Evolutionary conservation across 805 yeast genomes (phyloP), one percentile per base, ranked within the genome.

Genomic region (Starmerella geochares): DNA sequence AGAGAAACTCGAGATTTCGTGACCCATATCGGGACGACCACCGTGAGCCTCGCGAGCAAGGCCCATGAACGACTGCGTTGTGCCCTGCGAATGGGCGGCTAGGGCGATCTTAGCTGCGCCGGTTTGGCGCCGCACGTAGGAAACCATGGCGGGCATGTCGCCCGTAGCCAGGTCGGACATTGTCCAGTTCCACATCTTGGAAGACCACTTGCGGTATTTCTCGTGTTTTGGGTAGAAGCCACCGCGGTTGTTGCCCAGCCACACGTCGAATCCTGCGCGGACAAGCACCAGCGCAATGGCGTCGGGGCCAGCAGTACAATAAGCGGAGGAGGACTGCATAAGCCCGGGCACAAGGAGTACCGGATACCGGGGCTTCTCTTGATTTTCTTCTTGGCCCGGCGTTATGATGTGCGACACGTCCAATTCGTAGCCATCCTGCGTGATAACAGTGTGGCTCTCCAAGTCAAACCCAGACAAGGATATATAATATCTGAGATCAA

Each of bases 151-250:
- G 1, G 94, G 83, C 37, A 92, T 65, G 63, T 90, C 98, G 59
- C 70, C 77, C 50, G 72, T 71, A 0, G 88, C 90, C 80, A 92
- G 78, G 41, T 86, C 90, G n/a, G 73, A 66, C 46, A 92, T 74
- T 60, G 85, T 90, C 98, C 98, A 90, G 57, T 83, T 80, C 98
- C 98, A 90, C 78, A 83, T 83, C 46, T 70, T 60, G 1, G 71
- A 70, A 57, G 76, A 74, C 49, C 59, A 57, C 4, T 67, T 54
- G 32, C 70, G 67, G 54, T 70, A 72, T 50, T 65, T 65, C 52
- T 71, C 65, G 67, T 88, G 95, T 46, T 72, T 68, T 0, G 94
- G 84, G 35, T 75, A 70, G 62, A 88, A 83, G 5, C 95, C 94
- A 56, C 95, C 82, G 54, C 98, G 68, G 61, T 86, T 86, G 65